Evolutionary conservation across 805 yeast species (phyloP).

Genomic region (Cyberlindnera suaveolens): DNA sequence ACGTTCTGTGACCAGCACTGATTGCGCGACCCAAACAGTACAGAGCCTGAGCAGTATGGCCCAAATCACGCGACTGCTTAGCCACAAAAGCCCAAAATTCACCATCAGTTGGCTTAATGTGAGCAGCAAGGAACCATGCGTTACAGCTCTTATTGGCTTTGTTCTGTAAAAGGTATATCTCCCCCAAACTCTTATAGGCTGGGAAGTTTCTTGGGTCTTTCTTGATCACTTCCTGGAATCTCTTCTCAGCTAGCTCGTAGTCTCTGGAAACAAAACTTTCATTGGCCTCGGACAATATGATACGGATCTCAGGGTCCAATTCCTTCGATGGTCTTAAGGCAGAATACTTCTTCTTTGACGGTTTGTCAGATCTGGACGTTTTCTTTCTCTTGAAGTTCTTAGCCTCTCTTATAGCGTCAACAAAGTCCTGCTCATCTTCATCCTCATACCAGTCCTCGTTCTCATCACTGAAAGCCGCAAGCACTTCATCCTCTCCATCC

Average conservation of each 20-base stretch:
- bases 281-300: conserved; percentile 64
- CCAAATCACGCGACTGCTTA: conserved; percentile 54
- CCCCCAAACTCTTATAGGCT: conserved; percentile 87
- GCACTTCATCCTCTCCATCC: conserved; percentile 23
- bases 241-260: conserved; percentile 49
- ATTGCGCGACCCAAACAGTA: conserved; percentile 71
- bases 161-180: conserved; percentile 66
- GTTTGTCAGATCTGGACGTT: conserved; percentile 17
- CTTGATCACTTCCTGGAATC: conserved; percentile 65
- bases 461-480: conserved; percentile 31
- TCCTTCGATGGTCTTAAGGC: conserved; percentile 31
- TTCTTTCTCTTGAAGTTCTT: conserved; percentile 51
- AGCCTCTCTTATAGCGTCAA: conserved; percentile 63
- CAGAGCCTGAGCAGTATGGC: conserved; percentile 68
- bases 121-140: conserved; percentile 79
- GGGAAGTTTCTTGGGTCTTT: conserved; percentile 71
- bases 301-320: conserved; percentile 67
- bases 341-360: conserved; percentile 25
- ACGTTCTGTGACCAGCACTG: conserved; percentile 38
- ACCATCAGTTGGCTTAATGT: conserved; percentile 66
- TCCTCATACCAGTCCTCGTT: conserved; percentile 31
- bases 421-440: conserved; percentile 39
- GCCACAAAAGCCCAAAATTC: conserved; percentile 78
- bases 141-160: conserved; percentile 66
- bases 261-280: conserved; percentile 70